Percentiles rank a stretch among this genome's conserved stretches.
phyloP scores from a whole-genome alignment of 2,329 filamentous ascomycete species.

The Biscogniauxia mediterranea region DNA sequence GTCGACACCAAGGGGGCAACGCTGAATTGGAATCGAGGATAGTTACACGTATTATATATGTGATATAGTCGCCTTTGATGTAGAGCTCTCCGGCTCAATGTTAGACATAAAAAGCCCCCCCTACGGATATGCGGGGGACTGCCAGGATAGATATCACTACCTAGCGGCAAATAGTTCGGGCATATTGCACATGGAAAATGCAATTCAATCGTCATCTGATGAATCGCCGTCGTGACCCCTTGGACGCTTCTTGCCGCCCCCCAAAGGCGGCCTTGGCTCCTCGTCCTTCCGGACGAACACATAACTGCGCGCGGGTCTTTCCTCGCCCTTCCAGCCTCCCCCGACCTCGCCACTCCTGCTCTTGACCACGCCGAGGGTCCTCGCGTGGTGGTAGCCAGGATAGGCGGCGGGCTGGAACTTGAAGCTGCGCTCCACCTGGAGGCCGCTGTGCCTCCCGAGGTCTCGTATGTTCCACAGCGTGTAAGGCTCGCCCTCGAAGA shows the following conservation, averaged over 20 bases:
- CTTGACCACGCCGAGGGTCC: constrained; percentile 66
- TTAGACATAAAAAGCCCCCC: not conserved
- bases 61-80: not conserved
- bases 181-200: not conserved
- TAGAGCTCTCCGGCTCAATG: not conserved
- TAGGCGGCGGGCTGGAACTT: constrained; percentile 65
- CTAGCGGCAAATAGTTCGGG: not conserved
- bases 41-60: no score
- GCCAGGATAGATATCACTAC: not conserved
- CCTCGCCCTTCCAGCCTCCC: constrained; percentile 51
- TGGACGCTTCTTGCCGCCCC: constrained; percentile 31
- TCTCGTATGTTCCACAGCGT: constrained; percentile 93
- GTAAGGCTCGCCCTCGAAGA: constrained; percentile 94
- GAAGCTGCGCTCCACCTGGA: constrained; percentile 70
- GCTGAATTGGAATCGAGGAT: no score
- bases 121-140: not conserved
- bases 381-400: constrained; percentile 70
- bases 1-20: no score
- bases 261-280: constrained; percentile 24
- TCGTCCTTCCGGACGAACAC: constrained; percentile 62
- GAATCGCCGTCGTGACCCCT: constrained; percentile 29
- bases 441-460: constrained; percentile 73
- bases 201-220: constrained; percentile 26
- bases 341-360: constrained; percentile 45
- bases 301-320: constrained; percentile 55